These are phyloP conservation scores for Nothopassalora personata DNA, from an alignment of 2,329 filamentous ascomycete species.

Conservation along the genomic window DNA sequence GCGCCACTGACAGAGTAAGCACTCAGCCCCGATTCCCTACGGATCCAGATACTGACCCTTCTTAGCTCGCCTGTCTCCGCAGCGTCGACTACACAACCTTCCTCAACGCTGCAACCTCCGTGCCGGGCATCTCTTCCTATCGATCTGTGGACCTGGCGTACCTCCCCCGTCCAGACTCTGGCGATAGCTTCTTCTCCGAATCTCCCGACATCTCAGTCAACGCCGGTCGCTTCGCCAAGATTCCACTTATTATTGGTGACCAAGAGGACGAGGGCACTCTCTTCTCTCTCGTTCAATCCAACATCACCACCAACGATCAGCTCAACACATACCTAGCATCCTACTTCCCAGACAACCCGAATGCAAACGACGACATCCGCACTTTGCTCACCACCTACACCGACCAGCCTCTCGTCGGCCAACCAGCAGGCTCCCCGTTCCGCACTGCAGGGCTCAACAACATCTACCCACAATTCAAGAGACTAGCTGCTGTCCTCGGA, in stretches of 20 bases:
- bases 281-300: slow-evolving; percentile 38
- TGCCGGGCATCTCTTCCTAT: slow-evolving; percentile 64
- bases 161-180: slow-evolving; percentile 61
- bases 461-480: slow-evolving; percentile 71
- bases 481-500: slow-evolving; percentile 65
- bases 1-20: background rate
- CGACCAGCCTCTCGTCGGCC: slow-evolving; percentile 36
- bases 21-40: background rate
- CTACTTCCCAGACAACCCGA: slow-evolving; percentile 49
- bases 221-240: slow-evolving; percentile 52
- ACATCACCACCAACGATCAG: slow-evolving; percentile 57
- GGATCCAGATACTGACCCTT: background rate
- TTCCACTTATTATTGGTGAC: slow-evolving; percentile 64
- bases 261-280: slow-evolving; percentile 71
- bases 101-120: slow-evolving; percentile 62
- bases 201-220: slow-evolving; percentile 57
- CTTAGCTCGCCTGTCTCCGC: slow-evolving; percentile 6
- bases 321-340: slow-evolving; percentile 58
- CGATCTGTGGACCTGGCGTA: slow-evolving; percentile 65
- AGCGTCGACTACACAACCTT: slow-evolving; percentile 27
- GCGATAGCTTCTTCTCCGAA: slow-evolving; percentile 53
- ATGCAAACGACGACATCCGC: slow-evolving; percentile 36
- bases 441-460: slow-evolving; percentile 62
- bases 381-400: slow-evolving; percentile 59
- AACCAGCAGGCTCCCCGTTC: slow-evolving; percentile 66